Conservation (phyloP, 2,329 filamentous ascomycete species). For the Aspergillus fumigatiaffinis region DNA sequence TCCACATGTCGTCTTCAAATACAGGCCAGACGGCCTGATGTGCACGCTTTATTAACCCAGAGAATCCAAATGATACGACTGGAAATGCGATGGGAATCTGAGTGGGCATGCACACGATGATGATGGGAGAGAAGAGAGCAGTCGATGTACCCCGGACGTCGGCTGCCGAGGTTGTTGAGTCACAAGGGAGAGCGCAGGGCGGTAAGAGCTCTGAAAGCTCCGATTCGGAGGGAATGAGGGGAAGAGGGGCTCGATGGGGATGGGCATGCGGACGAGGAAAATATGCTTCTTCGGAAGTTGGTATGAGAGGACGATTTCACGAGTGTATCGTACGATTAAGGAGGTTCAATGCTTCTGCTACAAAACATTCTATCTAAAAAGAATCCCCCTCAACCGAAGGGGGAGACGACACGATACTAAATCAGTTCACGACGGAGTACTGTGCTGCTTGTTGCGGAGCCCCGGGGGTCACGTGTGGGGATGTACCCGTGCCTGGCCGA, state of each 20-base stretch:
- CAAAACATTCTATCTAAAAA: not conserved
- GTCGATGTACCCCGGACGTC: not conserved
- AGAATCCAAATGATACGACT: not conserved
- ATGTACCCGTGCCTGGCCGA: slow-evolving; percentile 20
- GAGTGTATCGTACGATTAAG: not conserved
- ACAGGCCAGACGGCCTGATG: slow-evolving; percentile 28
- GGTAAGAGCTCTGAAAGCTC: not conserved
- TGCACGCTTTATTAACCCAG: slow-evolving; percentile 6
- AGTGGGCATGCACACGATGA: not conserved
- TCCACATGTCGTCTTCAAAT: slow-evolving; percentile 68
- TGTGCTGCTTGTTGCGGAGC: slow-evolving; percentile 20
- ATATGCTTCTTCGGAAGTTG: not conserved
- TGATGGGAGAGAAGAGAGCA: not conserved
- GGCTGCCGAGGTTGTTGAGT: not conserved
- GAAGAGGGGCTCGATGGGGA: slow-evolving; percentile 2
- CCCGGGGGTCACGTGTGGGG: slow-evolving; percentile 24
- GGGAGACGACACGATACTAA: not conserved
- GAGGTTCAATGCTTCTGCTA: not conserved
- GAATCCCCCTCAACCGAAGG: not conserved
- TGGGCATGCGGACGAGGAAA: not conserved
- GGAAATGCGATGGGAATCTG: not conserved
- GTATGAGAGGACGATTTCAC: not conserved
- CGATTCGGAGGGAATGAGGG: not conserved
- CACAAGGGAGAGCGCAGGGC: not conserved
- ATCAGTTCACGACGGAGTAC: slow-evolving; percentile 6